Base-by-base conservation (phyloP, 225 moss, liverwort and hornwort species). In the Physcomitrium patens region DNA sequence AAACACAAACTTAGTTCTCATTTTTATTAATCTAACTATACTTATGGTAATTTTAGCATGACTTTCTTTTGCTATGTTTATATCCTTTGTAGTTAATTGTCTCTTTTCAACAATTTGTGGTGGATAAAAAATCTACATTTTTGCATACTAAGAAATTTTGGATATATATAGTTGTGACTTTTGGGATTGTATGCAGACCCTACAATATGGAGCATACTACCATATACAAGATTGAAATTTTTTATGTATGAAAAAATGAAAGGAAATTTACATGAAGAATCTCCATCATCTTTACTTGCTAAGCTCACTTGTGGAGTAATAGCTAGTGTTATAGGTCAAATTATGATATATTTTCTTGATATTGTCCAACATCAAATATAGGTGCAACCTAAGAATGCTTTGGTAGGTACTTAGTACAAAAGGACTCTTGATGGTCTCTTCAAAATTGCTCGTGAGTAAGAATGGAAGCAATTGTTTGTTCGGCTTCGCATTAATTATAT, bases 341-440 rank as follows among this genome's bases (percentile, higher is more conserved):
- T 83, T 27, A 46, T 88, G 53, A 88, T 85, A 24, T 88, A 85
- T 76, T 85, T 85, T 74, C 59, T 88, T 67, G 96, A 96, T 79
- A 94, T 94, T 50, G 92, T 94, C 10, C 80, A 94, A 46, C 89
- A 92, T 41, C 96, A 96, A 85, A 96, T 96, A 94, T 94, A 96
- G 92, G 92, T 96, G 42, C 96, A 96, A 82, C 87, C 91, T 57
- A 82, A 74, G 72, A 87, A 88, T 78, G 84, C 86, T 24, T 71
- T 86, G 62, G 85, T 83, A 63, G 81, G 80, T 58, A 50, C 84
- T 68, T 91, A 88, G 31, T 94, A 72, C 65, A 96, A 91, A 77
- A 92, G 94, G 19, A 96, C 94, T 28, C 60, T 85, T 10, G 92
- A 94, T 87, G 96, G 94, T 60, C 91, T 96, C 42, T 1, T 85